Conservation (phyloP, 2,329 filamentous ascomycete genomes). For the Fusarium illudens region DNA sequence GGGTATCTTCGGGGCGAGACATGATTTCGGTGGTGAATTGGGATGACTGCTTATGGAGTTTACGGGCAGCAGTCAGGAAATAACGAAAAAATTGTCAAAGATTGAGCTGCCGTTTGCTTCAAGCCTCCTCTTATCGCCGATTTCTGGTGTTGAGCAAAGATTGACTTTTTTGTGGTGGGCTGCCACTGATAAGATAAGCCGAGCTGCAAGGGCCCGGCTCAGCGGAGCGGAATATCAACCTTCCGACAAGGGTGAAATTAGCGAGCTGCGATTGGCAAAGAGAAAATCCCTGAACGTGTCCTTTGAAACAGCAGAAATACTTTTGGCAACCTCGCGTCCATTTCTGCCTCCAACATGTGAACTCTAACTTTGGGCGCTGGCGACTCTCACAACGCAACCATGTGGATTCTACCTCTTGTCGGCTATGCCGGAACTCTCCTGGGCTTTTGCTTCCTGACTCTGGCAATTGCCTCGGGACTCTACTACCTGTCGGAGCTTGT, state of each 20-base stretch:
- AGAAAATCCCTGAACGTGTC: conserved; percentile 36
- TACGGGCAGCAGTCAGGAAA: not conserved
- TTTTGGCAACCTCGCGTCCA: conserved; percentile 14
- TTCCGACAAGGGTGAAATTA: conserved; percentile 17
- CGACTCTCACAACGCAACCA: conserved; percentile 52
- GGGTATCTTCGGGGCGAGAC: conserved; percentile 95
- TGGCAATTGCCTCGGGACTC: conserved; percentile 96
- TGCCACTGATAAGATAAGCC: conserved; percentile 40
- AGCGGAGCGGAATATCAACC: conserved; percentile 2
- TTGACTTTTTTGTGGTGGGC: conserved; percentile 43
- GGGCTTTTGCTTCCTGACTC: conserved; percentile 92
- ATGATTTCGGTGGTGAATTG: conserved; percentile 61
- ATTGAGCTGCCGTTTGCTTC: not conserved
- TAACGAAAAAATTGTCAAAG: not conserved
- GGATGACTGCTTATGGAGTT: too few relatives aligned
- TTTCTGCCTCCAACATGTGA: conserved; percentile 37
- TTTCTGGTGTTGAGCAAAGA: conserved; percentile 26
- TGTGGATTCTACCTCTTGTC: conserved; percentile 96
- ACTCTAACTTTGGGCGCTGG: conserved; percentile 18
- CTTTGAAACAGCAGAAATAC: conserved; percentile 20
- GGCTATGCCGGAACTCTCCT: conserved; percentile 88
- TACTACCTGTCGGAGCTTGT: conserved; percentile 99
- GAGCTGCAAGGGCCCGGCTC: not conserved
- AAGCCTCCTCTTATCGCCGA: conserved; percentile 13
- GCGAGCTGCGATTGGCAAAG: conserved; percentile 30